Percentiles rank a stretch among this genome's conserved stretches.
Conservation (phyloP, 495 filamentous ascomycete genomes). For the Articulospora tetracladia region DNA sequence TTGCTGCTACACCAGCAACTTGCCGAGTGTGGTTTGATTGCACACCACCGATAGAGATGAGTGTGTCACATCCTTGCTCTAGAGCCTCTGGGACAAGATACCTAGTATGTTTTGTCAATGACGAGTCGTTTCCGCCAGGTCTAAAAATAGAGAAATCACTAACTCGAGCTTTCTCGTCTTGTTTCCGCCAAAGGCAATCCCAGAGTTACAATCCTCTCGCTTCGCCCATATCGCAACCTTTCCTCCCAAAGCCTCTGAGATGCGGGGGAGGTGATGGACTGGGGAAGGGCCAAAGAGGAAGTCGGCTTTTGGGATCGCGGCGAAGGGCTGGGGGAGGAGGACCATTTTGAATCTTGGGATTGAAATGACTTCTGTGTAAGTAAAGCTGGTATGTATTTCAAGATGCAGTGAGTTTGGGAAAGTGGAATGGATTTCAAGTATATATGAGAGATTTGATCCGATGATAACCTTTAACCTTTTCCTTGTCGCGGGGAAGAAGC, state of each 20-base stretch:
- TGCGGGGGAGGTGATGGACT: constrained; percentile 56
- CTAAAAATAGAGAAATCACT: constrained; percentile 4
- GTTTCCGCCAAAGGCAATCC: constrained; percentile 61
- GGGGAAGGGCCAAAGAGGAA: constrained; percentile 56
- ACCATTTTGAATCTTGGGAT: constrained; percentile 16
- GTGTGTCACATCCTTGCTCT: constrained; percentile 46
- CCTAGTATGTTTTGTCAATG: constrained; percentile 20
- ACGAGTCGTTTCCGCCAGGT: not conserved
- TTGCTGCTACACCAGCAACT: constrained; percentile 54
- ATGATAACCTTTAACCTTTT: not conserved
- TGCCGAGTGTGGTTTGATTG: constrained; percentile 65
- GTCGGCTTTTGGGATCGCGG: constrained; percentile 47
- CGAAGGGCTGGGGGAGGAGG: constrained; percentile 48
- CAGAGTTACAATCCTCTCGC: constrained; percentile 60
- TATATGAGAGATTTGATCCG: too few relatives aligned
- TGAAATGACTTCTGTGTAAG: not conserved
- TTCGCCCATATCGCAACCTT: constrained; percentile 57
- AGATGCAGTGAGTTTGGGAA: too few relatives aligned
- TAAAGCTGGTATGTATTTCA: not conserved
- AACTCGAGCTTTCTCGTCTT: constrained; percentile 66
- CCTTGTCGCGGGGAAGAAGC: not conserved
- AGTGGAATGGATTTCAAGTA: too few relatives aligned
- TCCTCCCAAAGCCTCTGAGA: constrained; percentile 49
- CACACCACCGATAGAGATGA: constrained; percentile 60
- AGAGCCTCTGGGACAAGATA: constrained; percentile 54